Evolutionary conservation across 306 rosid genomes (phyloP).

Genomic region (Elaeagnus macrophylla): DNA sequence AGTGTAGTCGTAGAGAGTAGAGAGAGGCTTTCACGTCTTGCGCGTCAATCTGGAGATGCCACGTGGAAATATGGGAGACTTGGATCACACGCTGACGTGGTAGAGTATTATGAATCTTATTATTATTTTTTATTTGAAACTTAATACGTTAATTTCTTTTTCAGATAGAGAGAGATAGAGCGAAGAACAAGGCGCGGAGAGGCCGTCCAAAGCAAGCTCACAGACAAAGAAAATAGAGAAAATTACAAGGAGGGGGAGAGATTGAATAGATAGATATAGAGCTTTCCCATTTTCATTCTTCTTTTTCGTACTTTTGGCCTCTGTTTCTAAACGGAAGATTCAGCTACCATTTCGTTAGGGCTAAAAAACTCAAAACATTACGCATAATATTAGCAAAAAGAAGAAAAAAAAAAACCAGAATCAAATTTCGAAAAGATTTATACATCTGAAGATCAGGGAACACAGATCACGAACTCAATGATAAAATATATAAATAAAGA

Average conservation of each 20-base stretch:
- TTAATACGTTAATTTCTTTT: background rate
- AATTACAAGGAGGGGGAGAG: conserved; percentile 1
- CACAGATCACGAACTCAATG: conserved; percentile 17
- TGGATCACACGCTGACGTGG: conserved; percentile 79
- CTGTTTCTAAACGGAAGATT: conserved; percentile 25
- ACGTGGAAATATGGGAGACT: conserved; percentile 45
- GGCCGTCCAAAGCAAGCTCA: conserved; percentile 38
- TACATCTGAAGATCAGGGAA: conserved; percentile 16
- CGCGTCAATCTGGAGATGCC: conserved; percentile 36
- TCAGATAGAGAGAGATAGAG: conserved; percentile 16
- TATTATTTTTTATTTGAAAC: background rate
- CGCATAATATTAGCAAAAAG: background rate
- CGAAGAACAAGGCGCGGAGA: conserved; percentile 47
- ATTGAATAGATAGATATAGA: conserved; percentile 14
- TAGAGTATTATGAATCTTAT: background rate
- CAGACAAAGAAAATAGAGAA: background rate
- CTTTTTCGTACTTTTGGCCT: conserved; percentile 8
- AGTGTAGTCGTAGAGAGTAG: background rate
- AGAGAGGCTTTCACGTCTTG: conserved; percentile 53
- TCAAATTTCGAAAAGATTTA: background rate
- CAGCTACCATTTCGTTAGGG: conserved; percentile 29
- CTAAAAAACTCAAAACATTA: conserved; percentile 2
- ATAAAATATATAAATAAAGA: conserved; percentile 4
- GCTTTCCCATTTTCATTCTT: background rate
- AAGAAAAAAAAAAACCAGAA: background rate